Evolutionary conservation across 1,284 basidiomycete genomes (phyloP).

Genomic region (Ceratobasidium sp.): DNA sequence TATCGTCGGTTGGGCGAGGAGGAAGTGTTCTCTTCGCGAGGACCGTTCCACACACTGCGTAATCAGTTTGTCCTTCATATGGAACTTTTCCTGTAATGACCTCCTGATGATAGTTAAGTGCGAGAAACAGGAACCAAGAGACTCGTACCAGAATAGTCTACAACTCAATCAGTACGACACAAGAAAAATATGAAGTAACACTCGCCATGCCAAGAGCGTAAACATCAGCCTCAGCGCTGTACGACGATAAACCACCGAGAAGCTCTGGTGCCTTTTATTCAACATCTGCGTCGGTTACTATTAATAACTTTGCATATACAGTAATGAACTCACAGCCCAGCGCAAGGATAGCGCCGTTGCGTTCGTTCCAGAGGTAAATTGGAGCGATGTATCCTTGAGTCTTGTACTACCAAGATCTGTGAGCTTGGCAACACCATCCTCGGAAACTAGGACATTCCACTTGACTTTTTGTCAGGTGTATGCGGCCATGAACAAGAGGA

Average conservation of each 20-base stretch:
- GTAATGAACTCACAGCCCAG: background rate
- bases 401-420: constrained; percentile 14
- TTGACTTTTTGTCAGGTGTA: background rate
- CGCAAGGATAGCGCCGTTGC: background rate
- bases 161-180: background rate
- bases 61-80: background rate
- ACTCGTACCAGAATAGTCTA: constrained; percentile 11
- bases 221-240: constrained; percentile 2
- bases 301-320: background rate
- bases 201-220: constrained; percentile 9
- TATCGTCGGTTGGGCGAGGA: background rate
- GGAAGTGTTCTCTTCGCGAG: background rate
- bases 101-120: background rate
- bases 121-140: background rate
- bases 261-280: constrained; percentile 5
- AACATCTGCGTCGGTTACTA: background rate
- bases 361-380: background rate
- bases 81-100: constrained; percentile 6
- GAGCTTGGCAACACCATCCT: background rate
- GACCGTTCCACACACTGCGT: background rate
- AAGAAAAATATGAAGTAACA: background rate
- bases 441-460: constrained; percentile 10
- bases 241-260: background rate
- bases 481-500: background rate
- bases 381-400: background rate